Evolutionary conservation across 768 basidiomycete genomes (phyloP).

Genomic region (Amylocystis lapponica): DNA sequence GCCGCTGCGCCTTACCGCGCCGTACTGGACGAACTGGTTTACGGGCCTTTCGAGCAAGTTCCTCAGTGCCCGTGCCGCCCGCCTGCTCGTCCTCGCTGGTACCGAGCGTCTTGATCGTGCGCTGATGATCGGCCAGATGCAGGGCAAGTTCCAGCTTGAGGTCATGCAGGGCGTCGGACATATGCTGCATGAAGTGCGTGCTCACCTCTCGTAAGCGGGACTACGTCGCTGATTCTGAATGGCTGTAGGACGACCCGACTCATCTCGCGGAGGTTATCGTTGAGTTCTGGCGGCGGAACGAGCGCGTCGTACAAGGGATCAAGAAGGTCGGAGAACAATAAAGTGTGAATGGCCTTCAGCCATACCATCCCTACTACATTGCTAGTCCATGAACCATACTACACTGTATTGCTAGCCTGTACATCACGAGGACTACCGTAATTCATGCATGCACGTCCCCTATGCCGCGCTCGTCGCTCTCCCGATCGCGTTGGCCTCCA

Average conservation of each 20-base stretch:
- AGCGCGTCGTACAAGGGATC: slow-evolving; percentile 53
- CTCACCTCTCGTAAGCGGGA: background rate
- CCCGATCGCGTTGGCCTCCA: too few species aligned
- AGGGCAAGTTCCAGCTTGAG: slow-evolving; percentile 86
- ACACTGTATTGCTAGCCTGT: too few species aligned
- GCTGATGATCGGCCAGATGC: slow-evolving; percentile 87
- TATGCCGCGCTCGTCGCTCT: too few species aligned
- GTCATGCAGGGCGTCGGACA: slow-evolving; percentile 88
- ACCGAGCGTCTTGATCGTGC: slow-evolving; percentile 89
- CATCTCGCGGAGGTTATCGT: slow-evolving; percentile 74
- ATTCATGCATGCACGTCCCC: too few species aligned
- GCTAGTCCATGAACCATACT: too few species aligned
- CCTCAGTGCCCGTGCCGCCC: slow-evolving; percentile 69
- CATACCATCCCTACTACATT: too few species aligned
- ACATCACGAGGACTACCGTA: too few species aligned
- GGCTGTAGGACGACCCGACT: slow-evolving; percentile 74
- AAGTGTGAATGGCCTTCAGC: background rate
- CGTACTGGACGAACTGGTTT: slow-evolving; percentile 98
- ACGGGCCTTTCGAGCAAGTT: slow-evolving; percentile 74
- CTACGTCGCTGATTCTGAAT: background rate
- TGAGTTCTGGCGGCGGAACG: slow-evolving; percentile 91
- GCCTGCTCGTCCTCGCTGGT: slow-evolving; percentile 86
- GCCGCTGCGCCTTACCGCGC: slow-evolving; percentile 74
- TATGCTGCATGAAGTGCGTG: slow-evolving; percentile 84
- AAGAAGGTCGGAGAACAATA: slow-evolving; percentile 52